Evolutionary conservation across 768 basidiomycete species (phyloP).

Genomic region (Hericium alpestre): DNA sequence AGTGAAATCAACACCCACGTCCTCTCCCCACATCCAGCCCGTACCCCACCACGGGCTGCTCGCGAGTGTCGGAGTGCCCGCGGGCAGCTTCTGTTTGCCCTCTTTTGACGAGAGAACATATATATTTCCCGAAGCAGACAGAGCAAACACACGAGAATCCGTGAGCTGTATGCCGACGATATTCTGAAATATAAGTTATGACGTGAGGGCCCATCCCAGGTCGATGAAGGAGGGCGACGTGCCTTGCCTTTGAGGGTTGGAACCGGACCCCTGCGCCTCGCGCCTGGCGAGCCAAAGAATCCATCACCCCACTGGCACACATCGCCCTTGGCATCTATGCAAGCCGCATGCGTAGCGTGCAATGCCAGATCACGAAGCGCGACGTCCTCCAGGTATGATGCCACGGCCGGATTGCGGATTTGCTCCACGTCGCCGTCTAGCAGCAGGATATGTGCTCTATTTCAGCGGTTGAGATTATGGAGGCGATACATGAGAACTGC

Average conservation of each 20-base stretch:
- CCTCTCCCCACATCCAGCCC: constrained; percentile 48
- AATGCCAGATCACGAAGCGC: constrained; percentile 67
- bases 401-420: constrained; percentile 40
- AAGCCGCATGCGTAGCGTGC: constrained; percentile 58
- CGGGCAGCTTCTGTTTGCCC: constrained; percentile 33
- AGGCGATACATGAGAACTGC: background rate
- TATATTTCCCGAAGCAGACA: constrained; percentile 67
- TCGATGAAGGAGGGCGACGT: constrained; percentile 6
- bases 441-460: constrained; percentile 37
- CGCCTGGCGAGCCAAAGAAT: constrained; percentile 32
- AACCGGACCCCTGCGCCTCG: constrained; percentile 27
- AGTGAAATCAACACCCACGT: constrained; percentile 41
- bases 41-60: constrained; percentile 51
- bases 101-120: constrained; percentile 54
- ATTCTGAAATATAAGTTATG: constrained; percentile 33
- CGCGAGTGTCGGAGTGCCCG: constrained; percentile 30
- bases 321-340: constrained; percentile 70
- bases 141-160: constrained; percentile 56
- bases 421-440: constrained; percentile 29
- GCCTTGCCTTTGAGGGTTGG: constrained; percentile 60
- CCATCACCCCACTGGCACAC: constrained; percentile 78
- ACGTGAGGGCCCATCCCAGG: background rate
- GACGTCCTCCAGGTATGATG: constrained; percentile 50
- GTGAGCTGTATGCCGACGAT: constrained; percentile 56
- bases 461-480: background rate